Base-by-base conservation (phyloP, 1,284 basidiomycete genomes). In the Caloboletus firmus region DNA sequence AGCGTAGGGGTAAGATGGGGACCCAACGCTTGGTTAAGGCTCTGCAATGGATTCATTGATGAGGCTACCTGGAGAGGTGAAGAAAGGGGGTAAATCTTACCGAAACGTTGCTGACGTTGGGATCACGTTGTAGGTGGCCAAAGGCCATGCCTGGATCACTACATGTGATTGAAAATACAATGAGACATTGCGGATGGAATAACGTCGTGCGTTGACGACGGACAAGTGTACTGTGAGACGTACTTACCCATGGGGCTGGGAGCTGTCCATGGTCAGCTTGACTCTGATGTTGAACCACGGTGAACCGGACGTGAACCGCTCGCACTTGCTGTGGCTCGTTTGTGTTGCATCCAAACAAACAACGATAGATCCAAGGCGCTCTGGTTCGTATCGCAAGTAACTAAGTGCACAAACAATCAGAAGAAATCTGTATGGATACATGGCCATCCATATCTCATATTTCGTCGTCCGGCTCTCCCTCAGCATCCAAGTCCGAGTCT, bases 391-490 rank as follows among this genome's bases (percentile, higher is more conserved):
- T 59, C 50, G 9, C 28, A 32, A 15, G 17, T 51, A 24, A 26
- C 17, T 32, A 31, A 20, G 49, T 43, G 40, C 44, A 51, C 44
- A 58, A 46, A 52, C 48, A 50, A 66, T 68, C 61, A 70, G 52
- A 44, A 40, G 48, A 11, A 31, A 52, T 41, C 26, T 40, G 53
- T 66, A 69, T 40, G 52, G 22, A 56, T 68, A 68, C 64, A 67
- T 39, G 45, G 32, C 43, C 47, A 32, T 45, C 43, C 41, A 57
- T 51, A 52, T 52, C 22, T 65, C 56, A 62, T 22, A 74, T 57
- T 62, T 72, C 71, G 31, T 74, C 73, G 35, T 74, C 73, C 1
- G 72, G 72, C 57, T 74, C 73, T 11, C 75, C 72, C 45, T 74
- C 72, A 13, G 74, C 73, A 59, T 74, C 73, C 55, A 73, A 46